Base-by-base conservation (phyloP, 805 yeast genomes). In the Yarrowia porcina region DNA sequence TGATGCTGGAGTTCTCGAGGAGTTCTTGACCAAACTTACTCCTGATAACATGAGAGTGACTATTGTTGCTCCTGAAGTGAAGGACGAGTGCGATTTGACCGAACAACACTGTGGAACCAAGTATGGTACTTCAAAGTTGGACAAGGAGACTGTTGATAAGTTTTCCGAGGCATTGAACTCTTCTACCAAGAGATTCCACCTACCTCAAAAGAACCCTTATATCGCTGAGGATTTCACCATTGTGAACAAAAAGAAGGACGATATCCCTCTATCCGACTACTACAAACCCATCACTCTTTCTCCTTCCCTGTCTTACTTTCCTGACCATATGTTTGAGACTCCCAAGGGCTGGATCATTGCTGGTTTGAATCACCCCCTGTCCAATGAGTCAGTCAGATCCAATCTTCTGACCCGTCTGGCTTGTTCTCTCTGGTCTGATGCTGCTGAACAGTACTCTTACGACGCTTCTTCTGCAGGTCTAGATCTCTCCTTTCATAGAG, bases 11-110 rank as follows among this genome's bases (percentile, higher is more conserved):
- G 75, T 79, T 47, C 81, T 93, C 25, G 69, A 72, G 7, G 76
- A 82, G n/a, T 83, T 81, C 66, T 80, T 81, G 13, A 66, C 74
- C 0, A 76, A 76, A 61, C 76, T 94, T 63, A 80, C 70, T 39
- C 80, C 86, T 0, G 77, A 80, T 17, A 90, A 89, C 67, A 81
- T 88, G 67, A 80, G 90, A 65, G 76, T 83, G 5, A 75, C 80
- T 39, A 71, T 92, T 23, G 76, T 84, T 13, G 78, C 82, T 28
- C 85, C 77, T 73, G 82, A 73, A 67, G 78, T 83, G 60, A 79
- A 79, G 8, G 80, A 80, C 2, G 74, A 82, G 52, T 59, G 63
- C 23, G 8, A 23, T 11, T 13, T 35, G 25, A 23, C n/a, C 13
- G 63, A 59, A 13, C 44, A 27, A 12, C 54, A 59, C 21, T 44